Percentiles rank a stretch among this genome's conserved stretches.
phyloP scores from a whole-genome alignment of 176 grass and related monocot genomes.

The Elaeis guineensis region DNA sequence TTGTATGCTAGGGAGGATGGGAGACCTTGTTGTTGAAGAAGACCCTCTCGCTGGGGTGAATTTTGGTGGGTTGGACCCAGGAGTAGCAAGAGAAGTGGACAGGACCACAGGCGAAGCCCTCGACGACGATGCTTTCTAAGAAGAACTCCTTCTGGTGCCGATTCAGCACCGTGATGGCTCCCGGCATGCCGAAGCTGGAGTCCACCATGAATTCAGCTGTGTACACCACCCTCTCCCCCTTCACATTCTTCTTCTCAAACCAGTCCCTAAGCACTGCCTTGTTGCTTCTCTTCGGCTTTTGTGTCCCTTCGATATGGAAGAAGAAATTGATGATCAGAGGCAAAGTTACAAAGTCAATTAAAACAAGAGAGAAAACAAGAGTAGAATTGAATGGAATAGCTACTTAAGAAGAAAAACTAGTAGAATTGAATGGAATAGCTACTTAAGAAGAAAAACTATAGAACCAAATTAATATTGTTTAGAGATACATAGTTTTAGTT shows the following conservation, averaged over 20 bases:
- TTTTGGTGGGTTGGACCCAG: constrained; percentile 55
- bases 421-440: too few species aligned
- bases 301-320: constrained; percentile 26
- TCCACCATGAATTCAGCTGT: constrained; percentile 75
- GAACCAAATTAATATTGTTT: too few species aligned
- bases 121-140: constrained; percentile 74
- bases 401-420: too few species aligned
- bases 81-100: constrained; percentile 76
- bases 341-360: not conserved
- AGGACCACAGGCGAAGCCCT: constrained; percentile 52
- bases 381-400: too few species aligned
- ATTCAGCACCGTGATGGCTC: constrained; percentile 73
- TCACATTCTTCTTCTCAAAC: constrained; percentile 84
- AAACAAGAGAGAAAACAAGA: not conserved
- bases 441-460: too few species aligned
- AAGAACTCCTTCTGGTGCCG: constrained; percentile 72
- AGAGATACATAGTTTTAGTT: too few species aligned
- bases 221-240: constrained; percentile 68
- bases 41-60: constrained; percentile 31
- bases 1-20: not conserved
- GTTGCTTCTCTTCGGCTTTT: constrained; percentile 46
- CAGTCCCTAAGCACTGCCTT: constrained; percentile 42
- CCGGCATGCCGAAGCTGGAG: constrained; percentile 63
- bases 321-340: too few species aligned
- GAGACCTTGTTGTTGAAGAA: constrained; percentile 74